Percentiles rank a stretch among this genome's conserved stretches.
Evolutionary conservation across 2,329 filamentous ascomycete species (phyloP).

Genomic region (Clonostachys rosea): DNA sequence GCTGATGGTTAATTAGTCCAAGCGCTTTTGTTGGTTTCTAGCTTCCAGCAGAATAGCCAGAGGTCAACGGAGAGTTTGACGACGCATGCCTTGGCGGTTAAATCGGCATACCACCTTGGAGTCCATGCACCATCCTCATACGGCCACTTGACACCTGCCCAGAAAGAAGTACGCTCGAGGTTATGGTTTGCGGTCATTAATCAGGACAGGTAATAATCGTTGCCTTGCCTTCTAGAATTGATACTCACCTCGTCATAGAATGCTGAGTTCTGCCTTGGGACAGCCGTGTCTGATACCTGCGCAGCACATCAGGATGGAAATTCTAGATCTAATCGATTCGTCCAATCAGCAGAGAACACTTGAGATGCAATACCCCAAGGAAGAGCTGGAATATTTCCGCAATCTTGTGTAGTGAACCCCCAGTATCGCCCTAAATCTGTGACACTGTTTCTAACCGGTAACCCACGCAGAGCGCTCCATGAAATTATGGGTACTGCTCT

Average conservation of each 20-base stretch:
- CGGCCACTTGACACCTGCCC: slow-evolving; percentile 8
- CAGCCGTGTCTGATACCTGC: slow-evolving; percentile 7
- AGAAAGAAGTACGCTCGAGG: slow-evolving; percentile 16
- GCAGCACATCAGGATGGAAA: slow-evolving; percentile 5
- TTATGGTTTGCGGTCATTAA: slow-evolving; percentile 23
- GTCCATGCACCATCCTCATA: slow-evolving; percentile 21
- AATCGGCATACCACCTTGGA: slow-evolving; percentile 23
- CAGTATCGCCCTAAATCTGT: neutral
- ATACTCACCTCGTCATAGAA: slow-evolving; percentile 2
- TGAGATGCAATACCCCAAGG: slow-evolving; percentile 1
- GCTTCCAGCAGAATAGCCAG: slow-evolving; percentile 26
- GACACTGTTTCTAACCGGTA: neutral
- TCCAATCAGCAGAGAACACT: neutral
- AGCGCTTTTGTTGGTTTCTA: slow-evolving; percentile 19
- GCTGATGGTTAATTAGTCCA: slow-evolving; percentile 13
- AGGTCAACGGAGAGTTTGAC: slow-evolving; percentile 22
- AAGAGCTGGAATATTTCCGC: slow-evolving; percentile 8
- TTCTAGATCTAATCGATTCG: slow-evolving; percentile 2
- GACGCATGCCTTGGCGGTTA: slow-evolving; percentile 20
- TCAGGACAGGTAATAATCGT: slow-evolving; percentile 13
- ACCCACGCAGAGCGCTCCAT: slow-evolving; percentile 7
- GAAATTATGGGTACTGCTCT: slow-evolving; percentile 10
- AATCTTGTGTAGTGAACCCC: slow-evolving; percentile 7
- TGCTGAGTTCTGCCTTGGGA: slow-evolving; percentile 9
- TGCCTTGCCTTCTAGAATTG: neutral